Base-by-base conservation (phyloP, 169 alveolate genomes). In the Plasmodium knowlesi region DNA sequence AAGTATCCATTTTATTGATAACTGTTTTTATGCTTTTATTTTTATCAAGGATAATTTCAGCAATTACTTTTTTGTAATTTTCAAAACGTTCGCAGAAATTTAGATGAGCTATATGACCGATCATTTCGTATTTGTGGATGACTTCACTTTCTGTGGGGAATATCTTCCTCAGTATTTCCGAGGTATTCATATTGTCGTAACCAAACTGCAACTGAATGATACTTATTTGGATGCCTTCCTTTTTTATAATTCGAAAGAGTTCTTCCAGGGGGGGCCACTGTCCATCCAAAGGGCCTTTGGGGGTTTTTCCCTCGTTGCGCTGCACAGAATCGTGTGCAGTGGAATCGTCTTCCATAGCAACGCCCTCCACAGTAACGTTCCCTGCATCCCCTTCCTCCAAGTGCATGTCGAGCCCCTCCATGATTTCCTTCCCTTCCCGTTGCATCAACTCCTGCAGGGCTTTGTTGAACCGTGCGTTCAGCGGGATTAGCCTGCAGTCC, bases 61-160 rank as follows among this genome's bases (percentile, higher is more conserved):
- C 98, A 57, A 98, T 98, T 50, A 97, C 86, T 74, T 97, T 94
- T 94, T 97, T 97, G 85, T 92, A 95, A 82, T 97, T 94, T 76
- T 96, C 94, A 46, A 96, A 96, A n/a, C 97, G 90, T 67, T 93
- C 97, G 34, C 97, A 96, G 53, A 98, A 96, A 93, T 98, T 98
- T 84, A 98, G 92, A 94, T 98, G 99, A 0, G 99, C 99, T 30
- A 98, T 98, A 94, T 98, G 98, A 19, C 99, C 99, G 22, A 97
- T 92, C 14, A 97, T 96, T 95, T 98, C 99, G 86, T 96, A 98
- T 43, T 98, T 96, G 71, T 95, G 96, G 30, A 98, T 98, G 30
- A 95, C 94, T 73, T 96, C 98, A 50, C 79, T 81, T 22, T 82
- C 95, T 22, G 92, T 96, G 25, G 97, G 97, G 54, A 97, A 61